These are phyloP conservation scores for Puccinia triticina DNA, from an alignment of 1,284 basidiomycete genomes.

Conservation along the genomic window DNA sequence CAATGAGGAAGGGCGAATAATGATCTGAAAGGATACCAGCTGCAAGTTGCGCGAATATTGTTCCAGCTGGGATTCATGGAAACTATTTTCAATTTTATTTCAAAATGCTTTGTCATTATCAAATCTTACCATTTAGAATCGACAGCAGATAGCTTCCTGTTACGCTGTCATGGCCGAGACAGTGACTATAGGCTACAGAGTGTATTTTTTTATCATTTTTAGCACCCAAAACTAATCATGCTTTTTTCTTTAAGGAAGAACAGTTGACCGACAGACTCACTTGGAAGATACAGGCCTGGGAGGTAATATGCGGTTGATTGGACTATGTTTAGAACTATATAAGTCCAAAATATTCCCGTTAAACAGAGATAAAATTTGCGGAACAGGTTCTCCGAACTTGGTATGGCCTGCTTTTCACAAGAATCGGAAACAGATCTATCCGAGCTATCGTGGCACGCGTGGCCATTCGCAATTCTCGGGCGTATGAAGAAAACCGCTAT, in stretches of 20 bases:
- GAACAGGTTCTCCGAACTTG: neutral
- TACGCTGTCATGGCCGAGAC: neutral
- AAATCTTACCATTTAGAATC: conserved; percentile 24
- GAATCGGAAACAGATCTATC: neutral
- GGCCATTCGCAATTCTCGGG: neutral
- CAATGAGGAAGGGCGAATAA: conserved; percentile 41
- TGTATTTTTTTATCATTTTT: neutral
- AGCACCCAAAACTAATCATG: neutral
- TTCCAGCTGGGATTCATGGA: conserved; percentile 1
- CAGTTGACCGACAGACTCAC: neutral
- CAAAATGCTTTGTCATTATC: neutral
- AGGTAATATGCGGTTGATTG: conserved; percentile 44
- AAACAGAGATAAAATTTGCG: conserved; percentile 3
- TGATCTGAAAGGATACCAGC: conserved; percentile 42
- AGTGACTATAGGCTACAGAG: conserved; percentile 7
- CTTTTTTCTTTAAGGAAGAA: neutral
- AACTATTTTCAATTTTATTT: neutral
- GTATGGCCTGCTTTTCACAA: neutral
- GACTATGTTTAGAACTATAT: conserved; percentile 27
- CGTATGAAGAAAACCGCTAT: conserved; percentile 13
- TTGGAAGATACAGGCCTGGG: conserved; percentile 46
- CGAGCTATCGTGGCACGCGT: neutral
- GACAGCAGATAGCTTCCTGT: conserved; percentile 12
- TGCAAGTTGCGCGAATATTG: conserved; percentile 7
- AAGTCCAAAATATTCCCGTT: conserved; percentile 30